phyloP scores from a whole-genome alignment of 1,284 basidiomycete genomes.

The Clitocybe nebularis region DNA sequence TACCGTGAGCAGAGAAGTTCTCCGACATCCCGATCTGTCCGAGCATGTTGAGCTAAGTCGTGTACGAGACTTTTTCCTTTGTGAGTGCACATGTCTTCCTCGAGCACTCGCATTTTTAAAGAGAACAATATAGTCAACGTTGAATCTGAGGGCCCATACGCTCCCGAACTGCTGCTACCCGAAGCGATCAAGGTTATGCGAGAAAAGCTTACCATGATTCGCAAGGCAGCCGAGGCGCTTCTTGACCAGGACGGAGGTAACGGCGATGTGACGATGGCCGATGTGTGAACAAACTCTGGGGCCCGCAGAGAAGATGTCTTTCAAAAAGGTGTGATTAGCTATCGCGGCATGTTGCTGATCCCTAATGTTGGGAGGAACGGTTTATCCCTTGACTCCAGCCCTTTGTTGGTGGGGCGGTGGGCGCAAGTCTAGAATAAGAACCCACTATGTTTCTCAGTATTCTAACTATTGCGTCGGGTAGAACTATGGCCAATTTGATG shows the following conservation, averaged over 20 bases:
- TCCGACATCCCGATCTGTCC: conserved; percentile 89
- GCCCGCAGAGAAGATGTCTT: too few species aligned
- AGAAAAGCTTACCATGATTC: conserved; percentile 67
- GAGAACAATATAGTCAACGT: conserved; percentile 62
- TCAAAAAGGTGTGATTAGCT: too few species aligned
- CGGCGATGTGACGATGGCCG: conserved; percentile 37
- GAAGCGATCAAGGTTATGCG: conserved; percentile 85
- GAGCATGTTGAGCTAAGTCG: conserved; percentile 82
- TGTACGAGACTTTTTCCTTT: conserved; percentile 92
- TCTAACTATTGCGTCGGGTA: too few species aligned
- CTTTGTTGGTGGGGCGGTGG: too few species aligned
- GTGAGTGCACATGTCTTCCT: conserved; percentile 35
- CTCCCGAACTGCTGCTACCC: conserved; percentile 80
- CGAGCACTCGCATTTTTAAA: conserved; percentile 1
- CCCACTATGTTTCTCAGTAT: too few species aligned
- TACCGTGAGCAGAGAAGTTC: conserved; percentile 89
- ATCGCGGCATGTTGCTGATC: too few species aligned
- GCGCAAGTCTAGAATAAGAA: too few species aligned
- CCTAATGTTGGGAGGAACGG: too few species aligned
- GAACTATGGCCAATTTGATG: too few species aligned
- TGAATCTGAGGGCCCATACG: conserved; percentile 88
- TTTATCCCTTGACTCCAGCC: too few species aligned
- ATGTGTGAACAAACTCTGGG: conserved; percentile 16
- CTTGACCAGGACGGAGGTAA: conserved; percentile 29
- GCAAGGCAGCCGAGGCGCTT: conserved; percentile 55